phyloP scores from a whole-genome alignment of 106 monocot genomes.

The Dendrobium chrysotoxum region DNA sequence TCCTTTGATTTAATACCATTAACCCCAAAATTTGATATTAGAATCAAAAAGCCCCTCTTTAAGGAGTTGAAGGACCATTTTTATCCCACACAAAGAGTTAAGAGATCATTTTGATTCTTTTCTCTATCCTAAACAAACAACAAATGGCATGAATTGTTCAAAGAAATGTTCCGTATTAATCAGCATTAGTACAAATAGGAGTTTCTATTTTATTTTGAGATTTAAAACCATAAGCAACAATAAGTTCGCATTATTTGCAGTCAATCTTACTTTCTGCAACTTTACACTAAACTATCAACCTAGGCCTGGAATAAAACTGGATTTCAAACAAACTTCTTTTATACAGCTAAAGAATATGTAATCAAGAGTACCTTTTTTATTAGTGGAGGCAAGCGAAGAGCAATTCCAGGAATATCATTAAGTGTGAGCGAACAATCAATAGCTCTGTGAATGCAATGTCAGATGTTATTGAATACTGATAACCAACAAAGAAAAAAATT shows the following conservation, averaged over 20 bases:
- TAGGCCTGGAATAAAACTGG: background rate
- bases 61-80: no score
- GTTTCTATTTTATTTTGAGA: background rate
- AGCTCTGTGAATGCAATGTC: conserved; percentile 5
- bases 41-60: no score
- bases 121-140: background rate
- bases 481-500: background rate
- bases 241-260: background rate
- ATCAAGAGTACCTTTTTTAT: conserved; percentile 11
- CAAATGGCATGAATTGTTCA: background rate
- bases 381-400: conserved; percentile 11
- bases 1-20: no score
- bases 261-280: background rate
- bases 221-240: background rate
- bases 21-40: no score
- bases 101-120: no score
- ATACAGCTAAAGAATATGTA: background rate
- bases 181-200: background rate
- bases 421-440: conserved; percentile 14
- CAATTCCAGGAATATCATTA: conserved; percentile 14
- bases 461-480: background rate
- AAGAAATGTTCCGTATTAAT: background rate
- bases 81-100: no score
- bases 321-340: background rate
- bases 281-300: background rate